A percentile compares a stretch with the other conserved stretches of the same genome.
Evolutionary conservation across 495 filamentous ascomycete genomes (phyloP).

Genomic region (Pseudoneurospora amorphoporcata): DNA sequence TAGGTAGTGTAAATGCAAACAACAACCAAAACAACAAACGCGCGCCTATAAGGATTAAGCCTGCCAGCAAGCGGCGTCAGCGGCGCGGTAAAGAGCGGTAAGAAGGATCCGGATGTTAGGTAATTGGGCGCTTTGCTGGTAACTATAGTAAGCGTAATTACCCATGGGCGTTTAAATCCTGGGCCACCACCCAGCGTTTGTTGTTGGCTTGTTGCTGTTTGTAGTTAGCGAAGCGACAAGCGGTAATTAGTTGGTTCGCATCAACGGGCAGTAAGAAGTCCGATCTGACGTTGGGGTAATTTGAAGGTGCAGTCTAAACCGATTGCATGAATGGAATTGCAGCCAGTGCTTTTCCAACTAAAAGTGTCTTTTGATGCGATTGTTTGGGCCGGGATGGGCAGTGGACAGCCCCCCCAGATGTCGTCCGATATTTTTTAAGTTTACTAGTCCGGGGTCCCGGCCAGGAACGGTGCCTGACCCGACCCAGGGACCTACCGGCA

Average conservation of each 20-base stretch:
- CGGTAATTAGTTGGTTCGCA: not conserved
- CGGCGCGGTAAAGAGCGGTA: not conserved
- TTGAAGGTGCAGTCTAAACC: not conserved
- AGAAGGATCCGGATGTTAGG: not conserved
- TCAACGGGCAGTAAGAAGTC: not conserved
- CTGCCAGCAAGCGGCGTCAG: not conserved
- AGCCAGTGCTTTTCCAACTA: not conserved
- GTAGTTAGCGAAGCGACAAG: not conserved
- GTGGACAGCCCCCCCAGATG: not conserved
- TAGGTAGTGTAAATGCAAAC: not conserved
- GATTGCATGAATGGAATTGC: not conserved
- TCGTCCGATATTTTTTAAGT: not conserved
- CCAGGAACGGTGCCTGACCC: not conserved
- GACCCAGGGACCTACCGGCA: not conserved
- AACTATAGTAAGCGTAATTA: not conserved
- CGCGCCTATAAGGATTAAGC: not conserved
- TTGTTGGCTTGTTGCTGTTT: not conserved
- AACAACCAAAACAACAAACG: not conserved
- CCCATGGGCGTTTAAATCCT: not conserved
- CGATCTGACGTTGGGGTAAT: not conserved
- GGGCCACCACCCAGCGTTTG: not conserved
- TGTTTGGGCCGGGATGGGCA: not conserved
- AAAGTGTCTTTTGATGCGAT: not conserved
- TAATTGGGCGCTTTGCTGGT: not conserved
- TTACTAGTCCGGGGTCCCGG: not conserved